Base-by-base conservation (phyloP, 2,329 filamentous ascomycete genomes). In the Fusarium solani-melongenae region DNA sequence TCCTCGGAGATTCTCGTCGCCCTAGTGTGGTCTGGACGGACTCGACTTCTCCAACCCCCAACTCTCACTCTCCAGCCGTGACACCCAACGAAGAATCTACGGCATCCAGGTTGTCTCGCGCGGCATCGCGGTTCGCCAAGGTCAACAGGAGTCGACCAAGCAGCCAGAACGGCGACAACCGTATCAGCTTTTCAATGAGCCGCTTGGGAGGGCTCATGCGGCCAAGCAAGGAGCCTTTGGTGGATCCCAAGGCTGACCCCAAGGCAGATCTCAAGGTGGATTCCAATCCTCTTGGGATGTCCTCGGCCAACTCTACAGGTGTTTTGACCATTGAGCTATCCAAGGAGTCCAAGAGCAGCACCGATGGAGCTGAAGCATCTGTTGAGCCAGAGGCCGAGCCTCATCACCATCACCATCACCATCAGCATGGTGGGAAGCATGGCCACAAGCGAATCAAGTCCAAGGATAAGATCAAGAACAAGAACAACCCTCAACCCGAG, bases 131-230 rank as follows among this genome's bases (percentile, higher is more conserved):
- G 55, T 90, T 91, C 71, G 81, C 86, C 79, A 83, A 81, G 75
- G 83, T 62, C 74, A 83, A 73, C 82, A 80, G 86, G 73, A 90
- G 89, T 72, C 86, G 90, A 14, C 88, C 90, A 6, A 82, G 82
- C 20, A 92, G 90, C 75, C 89, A 91, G 73, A 86, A 84, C 1
- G 88, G 89, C 31, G 90, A 92, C 72, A 85, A 85, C 17, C 85
- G 90, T 5, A 86, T 90, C 64, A 90, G 88, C 76, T 82, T 87
- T 20, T 88, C 87, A 4, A 89, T 92, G 79, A 87, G 86, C 17
- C 86, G 88, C n/a, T 80, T 90, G 5, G 86, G 86, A 11, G 85
- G 86, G 0, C 83, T 90, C 8, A 86, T 87, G 75, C 86, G 85
- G 59, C 75, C 84, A 10, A 89, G 87, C 81, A 88, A 84, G 75